Conservation (phyloP, 345 rosid species). For the Luvunga scandens region DNA sequence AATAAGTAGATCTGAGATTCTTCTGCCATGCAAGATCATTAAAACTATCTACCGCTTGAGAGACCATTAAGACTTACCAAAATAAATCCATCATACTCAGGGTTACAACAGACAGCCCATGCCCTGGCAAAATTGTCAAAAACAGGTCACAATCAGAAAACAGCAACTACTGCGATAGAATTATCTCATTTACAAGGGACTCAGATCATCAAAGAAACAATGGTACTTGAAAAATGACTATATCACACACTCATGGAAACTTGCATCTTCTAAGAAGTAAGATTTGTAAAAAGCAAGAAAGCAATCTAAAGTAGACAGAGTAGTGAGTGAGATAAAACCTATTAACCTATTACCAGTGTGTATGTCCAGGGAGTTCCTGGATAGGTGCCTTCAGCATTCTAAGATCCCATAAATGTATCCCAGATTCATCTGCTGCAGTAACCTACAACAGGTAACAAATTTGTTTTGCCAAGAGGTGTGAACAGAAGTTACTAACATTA, state of each 20-base stretch:
- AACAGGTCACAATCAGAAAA: slow-evolving; percentile 13
- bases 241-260: background rate
- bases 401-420: slow-evolving; percentile 75
- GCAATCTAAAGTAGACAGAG: slow-evolving; percentile 6
- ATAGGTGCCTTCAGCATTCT: slow-evolving; percentile 65
- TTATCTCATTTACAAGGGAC: background rate
- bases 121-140: slow-evolving; percentile 57
- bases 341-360: slow-evolving; percentile 64
- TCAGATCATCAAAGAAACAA: background rate
- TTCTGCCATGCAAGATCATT: background rate
- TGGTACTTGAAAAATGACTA: slow-evolving; percentile 3
- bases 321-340: background rate
- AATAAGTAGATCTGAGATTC: background rate
- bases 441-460: slow-evolving; percentile 36
- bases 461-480: background rate
- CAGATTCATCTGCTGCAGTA: slow-evolving; percentile 79
- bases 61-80: slow-evolving; percentile 39
- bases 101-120: slow-evolving; percentile 83
- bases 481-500: background rate
- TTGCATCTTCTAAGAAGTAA: background rate
- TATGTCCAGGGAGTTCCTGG: slow-evolving; percentile 77
- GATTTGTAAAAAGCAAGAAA: slow-evolving; percentile 13
- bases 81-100: slow-evolving; percentile 74
- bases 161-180: slow-evolving; percentile 8
- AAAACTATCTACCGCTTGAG: background rate